Base-by-base conservation (phyloP, 257 asterid species). In the Solanum raphanifolium region DNA sequence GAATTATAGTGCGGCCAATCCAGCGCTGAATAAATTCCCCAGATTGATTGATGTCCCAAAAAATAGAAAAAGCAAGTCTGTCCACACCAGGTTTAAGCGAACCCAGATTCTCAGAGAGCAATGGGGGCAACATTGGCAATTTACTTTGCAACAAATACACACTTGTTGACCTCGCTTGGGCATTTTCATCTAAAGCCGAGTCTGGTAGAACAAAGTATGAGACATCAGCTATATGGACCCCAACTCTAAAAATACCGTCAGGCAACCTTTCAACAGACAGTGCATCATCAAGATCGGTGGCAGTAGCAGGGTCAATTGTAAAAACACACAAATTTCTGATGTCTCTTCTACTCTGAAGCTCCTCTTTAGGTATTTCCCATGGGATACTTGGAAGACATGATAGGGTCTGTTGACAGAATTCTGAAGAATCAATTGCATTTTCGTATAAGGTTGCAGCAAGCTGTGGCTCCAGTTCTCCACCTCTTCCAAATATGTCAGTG, bases 251-350 rank as follows among this genome's bases (percentile, higher is more conserved):
- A 91, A 36, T 89, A 29, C 95, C 95, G 46, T 89, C 82, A 21
- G 96, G 78, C 86, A 93, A 87, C 66, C 60, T 90, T 71, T 95
- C 95, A 75, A 94, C 91, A 0, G 99, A 96, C 65, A 96, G 90
- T 39, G 99, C 98, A 93, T 96, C 99, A 90, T 96, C 98, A 78
- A 95, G 96, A 89, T 95, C 98, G n/a, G 92, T 92, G 87, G 98
- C 98, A 83, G 90, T 93, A 3, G 92, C 88, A 87, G 99, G 99
- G 90, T 96, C 99, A 60, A 96, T 92, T 27, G 98, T 94, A 87
- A 96, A 95, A 79, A 95, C 85, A 78, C 98, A 95, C 88, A 87
- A 82, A 83, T 94, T 88, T 89, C 98, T 93, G 35, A 96, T 74
- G 78, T 95, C 98, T 86, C 87, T 91, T 91, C 99, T 90, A 82